Conservation (phyloP, 1,139 yeast species). For the Kodamaea sp. region DNA sequence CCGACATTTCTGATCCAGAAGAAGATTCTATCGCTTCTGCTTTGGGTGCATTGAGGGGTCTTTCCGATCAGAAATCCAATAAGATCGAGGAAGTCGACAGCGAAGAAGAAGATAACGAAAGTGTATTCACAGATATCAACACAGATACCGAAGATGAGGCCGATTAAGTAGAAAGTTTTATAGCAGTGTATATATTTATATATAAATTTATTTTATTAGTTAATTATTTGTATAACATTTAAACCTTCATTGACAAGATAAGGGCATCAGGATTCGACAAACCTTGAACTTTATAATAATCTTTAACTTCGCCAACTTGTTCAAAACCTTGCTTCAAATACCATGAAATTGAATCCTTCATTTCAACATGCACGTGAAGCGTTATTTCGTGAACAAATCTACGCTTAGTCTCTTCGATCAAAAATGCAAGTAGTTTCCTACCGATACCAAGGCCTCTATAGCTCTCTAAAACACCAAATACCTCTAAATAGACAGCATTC, state of each 20-base stretch:
- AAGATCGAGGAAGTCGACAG: slow-evolving; percentile 30
- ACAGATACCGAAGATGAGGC: slow-evolving; percentile 55
- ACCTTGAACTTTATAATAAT: slow-evolving; percentile 51
- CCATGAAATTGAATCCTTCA: slow-evolving; percentile 50
- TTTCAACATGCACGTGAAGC: slow-evolving; percentile 56
- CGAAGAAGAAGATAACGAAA: slow-evolving; percentile 35
- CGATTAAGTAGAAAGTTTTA: slow-evolving; percentile 16
- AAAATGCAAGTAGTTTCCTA: slow-evolving; percentile 48
- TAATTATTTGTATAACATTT: not conserved
- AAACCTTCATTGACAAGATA: slow-evolving; percentile 20
- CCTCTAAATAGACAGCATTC: slow-evolving; percentile 59
- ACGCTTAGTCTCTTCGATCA: slow-evolving; percentile 51
- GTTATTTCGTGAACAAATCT: slow-evolving; percentile 53
- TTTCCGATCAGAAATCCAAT: slow-evolving; percentile 30
- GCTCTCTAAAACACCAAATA: slow-evolving; percentile 60
- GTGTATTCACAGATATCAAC: slow-evolving; percentile 46
- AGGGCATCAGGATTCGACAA: slow-evolving; percentile 46
- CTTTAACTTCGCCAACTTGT: slow-evolving; percentile 36
- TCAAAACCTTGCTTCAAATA: slow-evolving; percentile 53
- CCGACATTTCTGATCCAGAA: slow-evolving; percentile 61
- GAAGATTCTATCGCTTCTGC: slow-evolving; percentile 67
- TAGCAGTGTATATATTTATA: not conserved
- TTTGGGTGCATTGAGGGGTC: slow-evolving; percentile 56
- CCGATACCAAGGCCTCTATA: slow-evolving; percentile 66
- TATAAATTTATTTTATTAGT: not conserved